Evolutionary conservation across 2,329 filamentous ascomycete genomes (phyloP).

Genomic region (Talaromyces sp.): DNA sequence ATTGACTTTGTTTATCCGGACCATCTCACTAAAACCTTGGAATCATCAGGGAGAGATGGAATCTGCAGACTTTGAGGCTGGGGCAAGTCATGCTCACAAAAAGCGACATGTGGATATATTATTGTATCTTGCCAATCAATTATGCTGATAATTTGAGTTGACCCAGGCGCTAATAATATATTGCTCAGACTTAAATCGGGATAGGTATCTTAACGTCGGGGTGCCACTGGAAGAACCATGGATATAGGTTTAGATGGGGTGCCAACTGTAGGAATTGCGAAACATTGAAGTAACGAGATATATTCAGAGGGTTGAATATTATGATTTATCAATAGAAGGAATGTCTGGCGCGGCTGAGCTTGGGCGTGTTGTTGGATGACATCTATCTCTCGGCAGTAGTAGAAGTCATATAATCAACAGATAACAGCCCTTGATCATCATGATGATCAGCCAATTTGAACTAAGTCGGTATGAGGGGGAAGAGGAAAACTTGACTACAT

Average conservation of each 20-base stretch:
- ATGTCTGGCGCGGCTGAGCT: constrained; percentile 29
- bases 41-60: constrained; percentile 28
- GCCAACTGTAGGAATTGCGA: constrained; percentile 27
- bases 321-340: constrained; percentile 29
- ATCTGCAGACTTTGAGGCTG: constrained; percentile 26
- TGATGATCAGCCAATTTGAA: constrained; percentile 14
- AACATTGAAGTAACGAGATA: constrained; percentile 27
- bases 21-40: constrained; percentile 26
- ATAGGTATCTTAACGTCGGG: constrained; percentile 30
- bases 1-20: constrained; percentile 24
- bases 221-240: constrained; percentile 10
- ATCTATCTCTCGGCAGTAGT: constrained; percentile 29
- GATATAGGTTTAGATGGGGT: constrained; percentile 21
- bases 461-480: no score
- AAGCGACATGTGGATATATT: constrained; percentile 29
- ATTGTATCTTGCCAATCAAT: constrained; percentile 34
- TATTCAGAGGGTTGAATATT: constrained; percentile 27
- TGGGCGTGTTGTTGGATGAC: constrained; percentile 24
- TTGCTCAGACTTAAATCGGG: constrained; percentile 32
- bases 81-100: constrained; percentile 30
- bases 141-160: constrained; percentile 28
- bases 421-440: constrained; percentile 22
- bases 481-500: constrained; percentile 20
- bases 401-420: constrained; percentile 26
- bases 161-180: constrained; percentile 28